phyloP scores from a whole-genome alignment of 164 flowering plant species.

The Stephania japonica region DNA sequence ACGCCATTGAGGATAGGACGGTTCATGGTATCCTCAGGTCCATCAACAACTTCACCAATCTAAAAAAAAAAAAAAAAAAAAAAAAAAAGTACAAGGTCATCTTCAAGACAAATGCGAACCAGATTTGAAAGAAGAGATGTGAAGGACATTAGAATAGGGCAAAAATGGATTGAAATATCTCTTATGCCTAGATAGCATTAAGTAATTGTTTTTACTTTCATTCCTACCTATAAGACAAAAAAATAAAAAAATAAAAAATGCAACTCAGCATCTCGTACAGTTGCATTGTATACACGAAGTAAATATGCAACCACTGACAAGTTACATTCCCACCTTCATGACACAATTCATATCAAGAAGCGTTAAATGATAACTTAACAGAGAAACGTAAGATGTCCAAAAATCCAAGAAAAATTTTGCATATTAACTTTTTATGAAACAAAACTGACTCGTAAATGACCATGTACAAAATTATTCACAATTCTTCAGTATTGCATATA shows the following conservation, averaged over 20 bases:
- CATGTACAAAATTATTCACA: background rate
- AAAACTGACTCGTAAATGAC: background rate
- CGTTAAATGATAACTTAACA: background rate
- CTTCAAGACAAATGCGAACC: background rate
- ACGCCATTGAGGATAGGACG: constrained; percentile 61
- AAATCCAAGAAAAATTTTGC: background rate
- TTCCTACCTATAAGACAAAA: background rate
- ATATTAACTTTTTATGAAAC: background rate
- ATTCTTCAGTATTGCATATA: background rate
- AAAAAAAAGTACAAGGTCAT: background rate
- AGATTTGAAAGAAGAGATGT: background rate
- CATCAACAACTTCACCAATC: constrained; percentile 99
- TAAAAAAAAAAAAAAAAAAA: constrained; percentile 16
- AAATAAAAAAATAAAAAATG: background rate
- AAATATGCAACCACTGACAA: background rate
- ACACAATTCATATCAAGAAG: background rate
- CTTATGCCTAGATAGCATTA: background rate
- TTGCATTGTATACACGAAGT: background rate
- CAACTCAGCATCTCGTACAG: background rate
- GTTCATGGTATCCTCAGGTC: constrained; percentile 67
- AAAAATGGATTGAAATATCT: background rate
- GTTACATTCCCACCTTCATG: background rate
- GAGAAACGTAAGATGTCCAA: background rate
- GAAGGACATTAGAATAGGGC: background rate
- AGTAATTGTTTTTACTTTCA: background rate